Evolutionary conservation across 2,329 filamentous ascomycete species (phyloP).

Genomic region (Cercospora brassicicola): DNA sequence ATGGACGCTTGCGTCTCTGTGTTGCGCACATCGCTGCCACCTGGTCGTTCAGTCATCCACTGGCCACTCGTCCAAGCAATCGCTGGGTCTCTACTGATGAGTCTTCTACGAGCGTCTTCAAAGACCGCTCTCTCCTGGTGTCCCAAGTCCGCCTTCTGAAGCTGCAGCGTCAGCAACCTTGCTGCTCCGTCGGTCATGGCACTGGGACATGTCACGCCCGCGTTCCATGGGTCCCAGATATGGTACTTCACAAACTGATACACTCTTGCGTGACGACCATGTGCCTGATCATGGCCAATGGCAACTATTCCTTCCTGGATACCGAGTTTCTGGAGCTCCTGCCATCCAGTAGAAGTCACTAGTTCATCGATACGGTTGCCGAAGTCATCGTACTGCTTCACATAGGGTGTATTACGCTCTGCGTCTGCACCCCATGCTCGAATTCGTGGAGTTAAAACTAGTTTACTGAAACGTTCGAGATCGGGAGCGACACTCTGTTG

Average conservation of each 20-base stretch:
- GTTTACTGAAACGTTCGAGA: background rate
- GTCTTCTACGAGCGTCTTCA: constrained; percentile 44
- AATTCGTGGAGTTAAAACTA: background rate
- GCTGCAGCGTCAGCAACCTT: constrained; percentile 8
- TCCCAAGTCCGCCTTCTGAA: background rate
- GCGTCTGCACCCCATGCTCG: constrained; percentile 55
- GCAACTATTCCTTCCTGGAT: constrained; percentile 60
- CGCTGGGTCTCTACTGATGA: constrained; percentile 55
- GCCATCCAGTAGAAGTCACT: constrained; percentile 67
- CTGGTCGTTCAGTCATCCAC: constrained; percentile 73
- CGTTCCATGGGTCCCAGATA: constrained; percentile 20
- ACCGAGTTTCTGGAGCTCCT: constrained; percentile 60
- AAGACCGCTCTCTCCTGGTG: constrained; percentile 15
- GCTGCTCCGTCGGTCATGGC: constrained; percentile 26
- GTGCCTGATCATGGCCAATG: constrained; percentile 58
- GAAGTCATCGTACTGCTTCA: constrained; percentile 55
- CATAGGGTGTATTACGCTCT: constrained; percentile 63
- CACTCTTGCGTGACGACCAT: constrained; percentile 34
- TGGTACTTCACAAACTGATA: constrained; percentile 24
- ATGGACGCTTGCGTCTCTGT: constrained; percentile 51
- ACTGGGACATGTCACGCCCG: constrained; percentile 24
- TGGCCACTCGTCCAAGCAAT: constrained; percentile 69
- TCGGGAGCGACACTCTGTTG: constrained; percentile 1
- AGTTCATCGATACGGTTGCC: constrained; percentile 53
- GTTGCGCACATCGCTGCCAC: constrained; percentile 67